Percentiles rank a stretch among this genome's conserved stretches.
These are phyloP conservation scores for Tolypocladium inflatum DNA, from an alignment of 2,329 filamentous ascomycete species.

Conservation along the genomic window DNA sequence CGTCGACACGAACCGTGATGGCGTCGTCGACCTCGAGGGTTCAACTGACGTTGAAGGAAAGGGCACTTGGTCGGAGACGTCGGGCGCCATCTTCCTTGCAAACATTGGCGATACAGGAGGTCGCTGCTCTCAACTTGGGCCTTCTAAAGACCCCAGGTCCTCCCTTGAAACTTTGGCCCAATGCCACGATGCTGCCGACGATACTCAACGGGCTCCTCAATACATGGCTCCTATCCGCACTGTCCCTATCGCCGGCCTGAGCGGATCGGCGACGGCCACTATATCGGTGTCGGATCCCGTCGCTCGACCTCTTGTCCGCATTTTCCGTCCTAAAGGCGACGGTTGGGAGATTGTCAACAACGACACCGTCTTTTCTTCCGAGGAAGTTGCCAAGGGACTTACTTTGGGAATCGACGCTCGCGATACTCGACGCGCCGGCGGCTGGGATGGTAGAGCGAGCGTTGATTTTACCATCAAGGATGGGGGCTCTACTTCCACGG, in stretches of 20 bases:
- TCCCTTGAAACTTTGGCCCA: background rate
- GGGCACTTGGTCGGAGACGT: slow-evolving; percentile 9
- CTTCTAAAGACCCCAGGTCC: background rate
- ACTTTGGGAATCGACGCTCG: slow-evolving; percentile 24
- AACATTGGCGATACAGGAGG: slow-evolving; percentile 22
- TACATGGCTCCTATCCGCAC: slow-evolving; percentile 22
- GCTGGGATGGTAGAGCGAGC: slow-evolving; percentile 18
- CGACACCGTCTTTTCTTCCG: slow-evolving; percentile 17
- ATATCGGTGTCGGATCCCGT: slow-evolving; percentile 7
- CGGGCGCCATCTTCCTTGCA: slow-evolving; percentile 23
- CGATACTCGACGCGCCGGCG: slow-evolving; percentile 10
- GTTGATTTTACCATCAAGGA: slow-evolving; percentile 19
- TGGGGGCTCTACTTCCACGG: slow-evolving; percentile 6
- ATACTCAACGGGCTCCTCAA: slow-evolving; percentile 18
- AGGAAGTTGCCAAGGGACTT: slow-evolving; percentile 17
- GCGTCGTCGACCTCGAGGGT: slow-evolving; percentile 14
- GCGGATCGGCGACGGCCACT: slow-evolving; percentile 6
- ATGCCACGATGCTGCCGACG: slow-evolving; percentile 25
- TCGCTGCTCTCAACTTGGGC: slow-evolving; percentile 14
- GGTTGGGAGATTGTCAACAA: slow-evolving; percentile 17
- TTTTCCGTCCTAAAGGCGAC: slow-evolving; percentile 12
- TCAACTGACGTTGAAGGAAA: slow-evolving; percentile 13
- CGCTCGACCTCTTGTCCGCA: slow-evolving; percentile 11
- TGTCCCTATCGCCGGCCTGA: slow-evolving; percentile 13
- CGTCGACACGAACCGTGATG: slow-evolving; percentile 26